Evolutionary conservation across 805 yeast genomes (phyloP).

Genomic region (Yueomyces sp.): DNA sequence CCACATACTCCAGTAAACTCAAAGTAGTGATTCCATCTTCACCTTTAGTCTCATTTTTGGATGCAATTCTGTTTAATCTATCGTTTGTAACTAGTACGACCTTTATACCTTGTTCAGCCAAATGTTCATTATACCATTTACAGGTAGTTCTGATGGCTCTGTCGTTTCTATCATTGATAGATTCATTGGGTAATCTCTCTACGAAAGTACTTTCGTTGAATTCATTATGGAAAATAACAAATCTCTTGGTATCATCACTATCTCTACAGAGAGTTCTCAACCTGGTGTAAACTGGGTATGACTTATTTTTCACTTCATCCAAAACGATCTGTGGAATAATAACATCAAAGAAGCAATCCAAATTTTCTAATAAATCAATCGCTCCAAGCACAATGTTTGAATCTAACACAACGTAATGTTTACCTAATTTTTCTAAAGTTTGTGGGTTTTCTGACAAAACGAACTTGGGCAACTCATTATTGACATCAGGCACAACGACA

Average conservation of each 20-base stretch:
- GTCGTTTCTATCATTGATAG: conserved; percentile 83
- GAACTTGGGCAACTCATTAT: conserved; percentile 52
- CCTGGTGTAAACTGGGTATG: conserved; percentile 80
- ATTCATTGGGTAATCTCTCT: conserved; percentile 47
- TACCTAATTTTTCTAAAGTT: conserved; percentile 34
- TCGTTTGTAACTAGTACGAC: conserved; percentile 68
- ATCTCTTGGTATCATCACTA: conserved; percentile 48
- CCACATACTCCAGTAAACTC: conserved; percentile 58
- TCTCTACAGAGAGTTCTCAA: conserved; percentile 60
- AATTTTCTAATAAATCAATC: conserved; percentile 76
- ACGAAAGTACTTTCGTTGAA: conserved; percentile 62
- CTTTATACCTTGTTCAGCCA: conserved; percentile 31
- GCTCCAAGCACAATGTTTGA: conserved; percentile 81
- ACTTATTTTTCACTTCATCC: conserved; percentile 81
- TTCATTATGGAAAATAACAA: conserved; percentile 88
- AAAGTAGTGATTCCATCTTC: conserved; percentile 44
- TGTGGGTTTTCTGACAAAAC: conserved; percentile 54
- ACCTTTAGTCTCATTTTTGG: conserved; percentile 28
- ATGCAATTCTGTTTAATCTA: conserved; percentile 44
- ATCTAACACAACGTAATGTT: conserved; percentile 77
- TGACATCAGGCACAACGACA: conserved; percentile 43
- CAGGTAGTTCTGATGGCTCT: conserved; percentile 72
- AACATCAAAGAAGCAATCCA: conserved; percentile 70
- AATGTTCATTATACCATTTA: conserved; percentile 59
- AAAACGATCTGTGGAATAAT: conserved; percentile 90